Percentiles rank a stretch among this genome's conserved stretches.
Conservation (phyloP, 2,329 filamentous ascomycete genomes). For the Epichloe brachyelytri region DNA sequence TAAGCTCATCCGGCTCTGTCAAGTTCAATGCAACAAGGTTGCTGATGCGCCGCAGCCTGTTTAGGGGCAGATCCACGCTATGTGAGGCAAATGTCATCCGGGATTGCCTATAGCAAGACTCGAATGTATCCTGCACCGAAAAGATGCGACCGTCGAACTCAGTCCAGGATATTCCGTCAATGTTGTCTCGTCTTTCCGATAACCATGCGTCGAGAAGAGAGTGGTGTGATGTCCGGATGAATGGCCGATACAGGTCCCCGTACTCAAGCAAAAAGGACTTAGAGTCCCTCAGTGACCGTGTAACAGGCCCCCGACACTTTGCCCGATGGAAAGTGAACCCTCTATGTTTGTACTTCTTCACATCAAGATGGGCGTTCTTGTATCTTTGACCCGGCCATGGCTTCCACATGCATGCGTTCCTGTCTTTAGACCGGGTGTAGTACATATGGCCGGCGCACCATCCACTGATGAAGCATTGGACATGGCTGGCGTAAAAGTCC, state of each 20-base stretch:
- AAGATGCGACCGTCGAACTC: slow-evolving; percentile 5
- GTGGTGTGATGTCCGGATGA: slow-evolving; percentile 1
- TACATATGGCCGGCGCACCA: slow-evolving; percentile 6
- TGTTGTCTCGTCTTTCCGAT: slow-evolving; percentile 2
- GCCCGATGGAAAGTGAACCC: slow-evolving; percentile 3
- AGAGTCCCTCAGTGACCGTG: slow-evolving; percentile 2
- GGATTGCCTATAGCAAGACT: neutral
- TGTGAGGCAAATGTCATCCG: slow-evolving; percentile 3
- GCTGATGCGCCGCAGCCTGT: neutral
- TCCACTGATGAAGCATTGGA: slow-evolving; percentile 7
- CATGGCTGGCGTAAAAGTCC: slow-evolving; percentile 6
- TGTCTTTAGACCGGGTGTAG: slow-evolving; percentile 1
- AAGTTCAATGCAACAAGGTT: slow-evolving; percentile 5
- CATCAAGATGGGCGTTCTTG: neutral
- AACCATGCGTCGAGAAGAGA: slow-evolving; percentile 4
- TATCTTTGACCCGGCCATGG: neutral
- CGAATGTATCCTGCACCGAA: neutral
- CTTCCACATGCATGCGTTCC: slow-evolving; percentile 4
- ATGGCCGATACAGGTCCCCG: slow-evolving; percentile 3
- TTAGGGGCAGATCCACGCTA: neutral
- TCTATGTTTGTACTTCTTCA: slow-evolving; percentile 3
- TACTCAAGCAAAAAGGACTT: slow-evolving; percentile 3
- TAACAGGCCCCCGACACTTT: neutral
- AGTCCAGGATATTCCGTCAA: slow-evolving; percentile 2
- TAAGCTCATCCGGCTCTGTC: neutral